These are phyloP conservation scores for Camillea tinctor DNA, from an alignment of 2,329 filamentous ascomycete genomes.

Conservation along the genomic window DNA sequence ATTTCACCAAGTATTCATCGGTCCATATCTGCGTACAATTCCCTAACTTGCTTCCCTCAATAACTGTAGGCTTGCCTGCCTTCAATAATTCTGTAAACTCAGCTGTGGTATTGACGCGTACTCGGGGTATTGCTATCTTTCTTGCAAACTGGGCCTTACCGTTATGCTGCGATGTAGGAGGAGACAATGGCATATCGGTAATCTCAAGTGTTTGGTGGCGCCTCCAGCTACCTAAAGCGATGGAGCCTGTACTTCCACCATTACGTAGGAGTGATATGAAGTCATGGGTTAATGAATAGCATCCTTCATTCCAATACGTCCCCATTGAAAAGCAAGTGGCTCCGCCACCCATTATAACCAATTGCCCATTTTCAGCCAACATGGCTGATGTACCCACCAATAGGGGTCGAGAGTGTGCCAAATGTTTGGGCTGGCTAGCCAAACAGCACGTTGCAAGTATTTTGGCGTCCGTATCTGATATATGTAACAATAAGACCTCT, in stretches of 20 bases:
- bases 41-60: conserved; percentile 67
- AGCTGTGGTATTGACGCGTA: conserved; percentile 48
- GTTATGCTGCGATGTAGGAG: not conserved
- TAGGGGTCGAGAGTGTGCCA: conserved; percentile 52
- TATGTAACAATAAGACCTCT: conserved; percentile 49
- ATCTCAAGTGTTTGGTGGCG: conserved; percentile 21
- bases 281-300: conserved; percentile 21
- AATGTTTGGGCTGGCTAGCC: not conserved
- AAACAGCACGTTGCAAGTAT: conserved; percentile 23
- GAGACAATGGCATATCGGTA: conserved; percentile 9
- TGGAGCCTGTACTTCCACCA: not conserved
- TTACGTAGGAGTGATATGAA: not conserved
- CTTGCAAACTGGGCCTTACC: conserved; percentile 33
- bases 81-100: conserved; percentile 62
- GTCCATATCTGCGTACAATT: conserved; percentile 67
- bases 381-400: conserved; percentile 67
- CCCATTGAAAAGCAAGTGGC: conserved; percentile 91
- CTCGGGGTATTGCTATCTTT: conserved; percentile 45
- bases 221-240: conserved; percentile 8
- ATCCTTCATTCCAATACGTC: conserved; percentile 72
- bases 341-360: conserved; percentile 74
- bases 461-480: conserved; percentile 29
- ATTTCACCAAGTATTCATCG: conserved; percentile 62
- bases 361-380: conserved; percentile 42
- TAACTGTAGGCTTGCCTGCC: conserved; percentile 59